Percentiles rank a stretch among this genome's conserved stretches.
These are phyloP conservation scores for Vigna unguiculata DNA, from an alignment of 306 rosid species.

Conservation along the genomic window DNA sequence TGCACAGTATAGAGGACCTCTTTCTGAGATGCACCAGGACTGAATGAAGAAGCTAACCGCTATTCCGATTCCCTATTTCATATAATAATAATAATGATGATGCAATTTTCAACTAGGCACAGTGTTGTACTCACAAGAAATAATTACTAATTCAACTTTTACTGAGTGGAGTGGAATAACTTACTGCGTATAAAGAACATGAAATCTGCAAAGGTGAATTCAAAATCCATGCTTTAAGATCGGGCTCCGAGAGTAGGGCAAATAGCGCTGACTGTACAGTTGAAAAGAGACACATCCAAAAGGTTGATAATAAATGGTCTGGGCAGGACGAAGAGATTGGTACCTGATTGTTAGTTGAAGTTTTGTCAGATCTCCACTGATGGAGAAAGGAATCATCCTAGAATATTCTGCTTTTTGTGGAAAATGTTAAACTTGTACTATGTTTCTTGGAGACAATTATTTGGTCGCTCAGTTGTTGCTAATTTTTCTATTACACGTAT, in stretches of 20 bases:
- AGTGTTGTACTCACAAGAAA: not conserved
- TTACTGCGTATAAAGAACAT: constrained; percentile 73
- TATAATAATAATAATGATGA: not conserved
- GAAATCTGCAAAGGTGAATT: constrained; percentile 56
- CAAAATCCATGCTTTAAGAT: constrained; percentile 55
- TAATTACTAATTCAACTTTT: not conserved
- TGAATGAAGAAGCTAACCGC: constrained; percentile 63
- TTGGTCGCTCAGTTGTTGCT: not conserved
- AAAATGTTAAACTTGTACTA: not conserved
- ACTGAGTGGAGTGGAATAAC: constrained; percentile 28
- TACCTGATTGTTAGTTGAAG: constrained; percentile 51
- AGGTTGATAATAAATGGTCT: constrained; percentile 61
- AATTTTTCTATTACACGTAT: no score
- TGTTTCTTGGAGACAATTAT: not conserved
- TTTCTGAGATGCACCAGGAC: constrained; percentile 70
- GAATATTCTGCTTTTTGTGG: constrained; percentile 11
- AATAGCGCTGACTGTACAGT: constrained; percentile 55
- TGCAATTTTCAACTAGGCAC: not conserved
- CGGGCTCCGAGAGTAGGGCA: constrained; percentile 53
- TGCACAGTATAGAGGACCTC: constrained; percentile 74
- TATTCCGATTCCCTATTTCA: constrained; percentile 66
- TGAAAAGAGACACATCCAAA: constrained; percentile 72
- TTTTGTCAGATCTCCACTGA: constrained; percentile 29
- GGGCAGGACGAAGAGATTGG: constrained; percentile 70
- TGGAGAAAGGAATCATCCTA: not conserved